Conservation (phyloP, 208 protist species). For the Wallacemonas collosoma region DNA sequence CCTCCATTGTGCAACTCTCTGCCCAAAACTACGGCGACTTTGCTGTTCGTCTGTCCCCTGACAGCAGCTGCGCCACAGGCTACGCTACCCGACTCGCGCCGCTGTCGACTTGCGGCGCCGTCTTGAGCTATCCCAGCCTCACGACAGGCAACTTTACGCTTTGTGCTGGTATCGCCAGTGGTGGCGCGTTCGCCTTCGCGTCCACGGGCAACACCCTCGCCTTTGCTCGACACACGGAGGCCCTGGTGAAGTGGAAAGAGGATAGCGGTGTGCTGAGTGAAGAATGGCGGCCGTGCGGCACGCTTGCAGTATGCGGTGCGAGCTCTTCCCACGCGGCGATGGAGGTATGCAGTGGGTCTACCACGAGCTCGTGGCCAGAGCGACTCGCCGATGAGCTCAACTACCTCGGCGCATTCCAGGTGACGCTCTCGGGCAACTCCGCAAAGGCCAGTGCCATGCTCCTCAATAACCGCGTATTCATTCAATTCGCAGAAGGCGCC, state of each 20-base stretch:
- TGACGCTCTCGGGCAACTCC: conserved; percentile 39
- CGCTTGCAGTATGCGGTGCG: conserved; percentile 36
- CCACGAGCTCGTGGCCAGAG: conserved; percentile 28
- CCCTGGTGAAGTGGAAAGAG: conserved; percentile 38
- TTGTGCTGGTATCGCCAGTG: conserved; percentile 38
- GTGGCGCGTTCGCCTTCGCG: conserved; percentile 36
- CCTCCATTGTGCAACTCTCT: conserved; percentile 19
- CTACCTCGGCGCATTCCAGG: conserved; percentile 28
- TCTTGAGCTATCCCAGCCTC: conserved; percentile 8
- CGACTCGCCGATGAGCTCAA: conserved; percentile 46
- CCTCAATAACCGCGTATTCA: conserved; percentile 32
- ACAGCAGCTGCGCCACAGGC: conserved; percentile 41
- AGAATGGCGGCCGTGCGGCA: conserved; percentile 51
- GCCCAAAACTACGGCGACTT: conserved; percentile 22
- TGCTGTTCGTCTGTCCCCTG: conserved; percentile 37
- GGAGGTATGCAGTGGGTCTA: conserved; percentile 43
- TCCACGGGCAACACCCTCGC: conserved; percentile 27
- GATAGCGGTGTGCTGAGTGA: conserved; percentile 28
- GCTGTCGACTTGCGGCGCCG: not conserved
- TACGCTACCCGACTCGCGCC: conserved; percentile 18
- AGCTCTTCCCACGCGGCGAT: conserved; percentile 28
- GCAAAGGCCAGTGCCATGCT: conserved; percentile 32
- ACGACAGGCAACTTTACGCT: conserved; percentile 35
- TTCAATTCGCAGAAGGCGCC: conserved; percentile 30
- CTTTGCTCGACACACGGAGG: conserved; percentile 33